Conservation (phyloP, 2,329 filamentous ascomycete genomes). For the Cordyceps militaris region DNA sequence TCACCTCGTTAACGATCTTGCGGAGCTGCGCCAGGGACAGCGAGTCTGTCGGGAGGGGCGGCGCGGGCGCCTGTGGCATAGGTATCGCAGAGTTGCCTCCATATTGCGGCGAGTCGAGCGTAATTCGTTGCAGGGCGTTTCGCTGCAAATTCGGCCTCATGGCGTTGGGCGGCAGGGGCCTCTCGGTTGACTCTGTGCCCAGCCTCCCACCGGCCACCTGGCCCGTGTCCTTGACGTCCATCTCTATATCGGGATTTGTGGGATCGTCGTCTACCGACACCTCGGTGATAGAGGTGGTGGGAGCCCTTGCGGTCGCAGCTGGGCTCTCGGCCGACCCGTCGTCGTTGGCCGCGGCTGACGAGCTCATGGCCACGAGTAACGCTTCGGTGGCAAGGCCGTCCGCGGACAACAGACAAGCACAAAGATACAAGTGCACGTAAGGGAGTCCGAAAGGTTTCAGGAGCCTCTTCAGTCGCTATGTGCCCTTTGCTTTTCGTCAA, state of each 20-base stretch:
- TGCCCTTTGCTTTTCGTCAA: neutral
- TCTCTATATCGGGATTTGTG: neutral
- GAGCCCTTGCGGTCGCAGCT: neutral
- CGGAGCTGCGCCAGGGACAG: conserved; percentile 68
- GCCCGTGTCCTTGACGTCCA: conserved; percentile 27
- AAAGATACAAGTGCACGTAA: neutral
- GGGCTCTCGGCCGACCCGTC: neutral
- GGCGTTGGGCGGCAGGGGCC: conserved; percentile 24
- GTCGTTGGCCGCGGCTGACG: neutral
- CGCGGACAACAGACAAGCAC: neutral
- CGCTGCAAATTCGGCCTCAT: conserved; percentile 24
- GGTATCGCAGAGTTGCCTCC: conserved; percentile 17
- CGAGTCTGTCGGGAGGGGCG: conserved; percentile 53
- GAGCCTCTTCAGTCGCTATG: neutral
- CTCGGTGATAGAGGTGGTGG: neutral
- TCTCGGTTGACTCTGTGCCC: conserved; percentile 30
- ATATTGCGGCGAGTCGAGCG: conserved; percentile 16
- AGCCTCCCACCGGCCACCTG: conserved; percentile 26
- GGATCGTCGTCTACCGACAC: neutral
- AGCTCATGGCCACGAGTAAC: neutral
- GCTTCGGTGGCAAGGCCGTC: neutral
- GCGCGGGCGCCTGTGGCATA: conserved; percentile 25
- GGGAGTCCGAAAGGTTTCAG: neutral
- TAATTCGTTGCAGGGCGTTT: conserved; percentile 21
- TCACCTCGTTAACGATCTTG: conserved; percentile 67